A percentile compares a stretch with the other conserved stretches of the same genome.
These are phyloP conservation scores for Boletus chippewaensis DNA, from an alignment of 1,284 basidiomycete genomes.

Conservation along the genomic window DNA sequence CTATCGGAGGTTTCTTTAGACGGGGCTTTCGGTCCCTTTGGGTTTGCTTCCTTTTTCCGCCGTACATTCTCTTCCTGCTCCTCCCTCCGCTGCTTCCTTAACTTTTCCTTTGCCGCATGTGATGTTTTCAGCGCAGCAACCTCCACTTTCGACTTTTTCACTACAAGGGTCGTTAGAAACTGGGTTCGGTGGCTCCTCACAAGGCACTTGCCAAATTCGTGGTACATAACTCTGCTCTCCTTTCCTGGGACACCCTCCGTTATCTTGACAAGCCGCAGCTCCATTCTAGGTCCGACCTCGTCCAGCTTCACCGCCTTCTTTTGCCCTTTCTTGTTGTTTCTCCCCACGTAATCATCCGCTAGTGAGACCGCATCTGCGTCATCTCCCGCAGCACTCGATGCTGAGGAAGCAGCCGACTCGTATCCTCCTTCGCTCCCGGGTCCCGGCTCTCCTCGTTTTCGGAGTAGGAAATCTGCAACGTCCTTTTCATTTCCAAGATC, in stretches of 20 bases:
- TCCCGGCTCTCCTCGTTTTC: conserved; percentile 60
- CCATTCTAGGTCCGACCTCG: conserved; percentile 95
- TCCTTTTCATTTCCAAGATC: conserved; percentile 89
- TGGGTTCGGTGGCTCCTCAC: conserved; percentile 1
- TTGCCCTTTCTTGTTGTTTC: conserved; percentile 88
- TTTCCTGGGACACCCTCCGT: conserved; percentile 88
- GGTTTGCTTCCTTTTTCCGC: conserved; percentile 57
- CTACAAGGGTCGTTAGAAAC: conserved; percentile 36
- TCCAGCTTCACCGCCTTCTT: conserved; percentile 87
- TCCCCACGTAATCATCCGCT: conserved; percentile 88
- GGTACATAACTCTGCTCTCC: conserved; percentile 85
- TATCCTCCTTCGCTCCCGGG: conserved; percentile 69
- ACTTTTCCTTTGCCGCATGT: conserved; percentile 69
- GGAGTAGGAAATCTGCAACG: conserved; percentile 90
- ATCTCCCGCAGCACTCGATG: conserved; percentile 79
- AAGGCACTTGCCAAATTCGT: conserved; percentile 71
- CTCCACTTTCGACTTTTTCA: conserved; percentile 79
- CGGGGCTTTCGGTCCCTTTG: conserved; percentile 24
- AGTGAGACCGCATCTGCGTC: conserved; percentile 76
- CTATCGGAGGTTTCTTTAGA: conserved; percentile 34
- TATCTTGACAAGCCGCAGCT: conserved; percentile 90
- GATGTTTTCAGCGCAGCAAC: conserved; percentile 57
- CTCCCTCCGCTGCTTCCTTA: conserved; percentile 70
- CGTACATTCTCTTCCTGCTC: conserved; percentile 87
- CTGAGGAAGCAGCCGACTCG: conserved; percentile 71